Evolutionary conservation across 257 asterid genomes (phyloP).

Genomic region (Scutellaria minor): DNA sequence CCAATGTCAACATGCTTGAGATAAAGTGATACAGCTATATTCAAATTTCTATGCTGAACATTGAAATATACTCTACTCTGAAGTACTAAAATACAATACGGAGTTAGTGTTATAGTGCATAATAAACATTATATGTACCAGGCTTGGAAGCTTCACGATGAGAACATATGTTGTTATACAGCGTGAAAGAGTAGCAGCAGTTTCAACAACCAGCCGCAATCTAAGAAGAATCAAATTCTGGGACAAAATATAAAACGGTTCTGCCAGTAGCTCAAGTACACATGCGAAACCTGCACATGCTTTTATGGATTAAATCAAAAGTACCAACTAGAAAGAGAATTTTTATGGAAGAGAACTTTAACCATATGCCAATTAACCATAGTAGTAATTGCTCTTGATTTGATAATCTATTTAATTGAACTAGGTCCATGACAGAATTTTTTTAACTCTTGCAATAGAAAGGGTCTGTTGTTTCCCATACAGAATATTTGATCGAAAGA

Average conservation of each 20-base stretch:
- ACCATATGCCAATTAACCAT: neutral
- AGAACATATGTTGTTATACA: conserved; percentile 75
- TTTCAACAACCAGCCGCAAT: conserved; percentile 83
- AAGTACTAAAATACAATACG: neutral
- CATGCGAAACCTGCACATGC: conserved; percentile 82
- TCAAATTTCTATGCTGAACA: conserved; percentile 6
- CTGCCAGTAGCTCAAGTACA: conserved; percentile 89
- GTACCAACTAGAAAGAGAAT: conserved; percentile 2
- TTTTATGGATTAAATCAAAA: conserved; percentile 22
- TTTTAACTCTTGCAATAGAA: too few relatives aligned
- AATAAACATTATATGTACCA: conserved; percentile 48
- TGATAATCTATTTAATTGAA: too few relatives aligned
- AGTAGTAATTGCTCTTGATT: too few relatives aligned
- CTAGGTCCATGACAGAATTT: too few relatives aligned
- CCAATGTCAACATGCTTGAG: conserved; percentile 16
- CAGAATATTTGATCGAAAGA: conserved; percentile 7
- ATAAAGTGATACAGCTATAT: conserved; percentile 2
- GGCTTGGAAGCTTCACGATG: conserved; percentile 65
- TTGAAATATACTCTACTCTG: conserved; percentile 13
- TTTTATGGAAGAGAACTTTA: neutral
- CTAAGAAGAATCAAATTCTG: conserved; percentile 84
- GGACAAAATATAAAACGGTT: conserved; percentile 89
- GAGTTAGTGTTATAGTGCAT: conserved; percentile 13
- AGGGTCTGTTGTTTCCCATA: neutral
- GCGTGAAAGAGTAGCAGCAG: conserved; percentile 78